These are phyloP conservation scores for Candida adriatica DNA, from an alignment of 805 yeast species.

Conservation along the genomic window DNA sequence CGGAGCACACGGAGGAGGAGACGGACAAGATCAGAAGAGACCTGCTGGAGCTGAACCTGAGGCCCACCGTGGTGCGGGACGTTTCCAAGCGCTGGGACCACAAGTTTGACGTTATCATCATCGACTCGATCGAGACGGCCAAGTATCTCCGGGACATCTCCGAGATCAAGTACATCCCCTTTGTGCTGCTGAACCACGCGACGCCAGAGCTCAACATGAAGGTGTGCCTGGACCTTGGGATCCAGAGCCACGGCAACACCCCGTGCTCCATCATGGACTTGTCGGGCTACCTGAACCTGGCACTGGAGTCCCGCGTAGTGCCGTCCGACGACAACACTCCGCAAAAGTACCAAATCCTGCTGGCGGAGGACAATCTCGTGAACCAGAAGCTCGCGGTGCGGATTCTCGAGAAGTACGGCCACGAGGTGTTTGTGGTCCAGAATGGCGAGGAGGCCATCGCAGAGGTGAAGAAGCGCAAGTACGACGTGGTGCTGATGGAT, in stretches of 20 bases:
- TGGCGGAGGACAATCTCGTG: conserved; percentile 84
- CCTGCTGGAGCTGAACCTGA: conserved; percentile 48
- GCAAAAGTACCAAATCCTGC: conserved; percentile 61
- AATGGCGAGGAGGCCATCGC: conserved; percentile 79
- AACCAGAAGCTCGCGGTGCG: conserved; percentile 84
- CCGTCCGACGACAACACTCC: conserved; percentile 77
- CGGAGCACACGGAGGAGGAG: conserved; percentile 48
- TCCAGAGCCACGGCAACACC: conserved; percentile 81
- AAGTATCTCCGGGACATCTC: conserved; percentile 59
- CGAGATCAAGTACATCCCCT: conserved; percentile 79
- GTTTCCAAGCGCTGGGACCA: too few species aligned
- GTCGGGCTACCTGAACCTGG: conserved; percentile 79
- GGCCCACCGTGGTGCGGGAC: conserved; percentile 52
- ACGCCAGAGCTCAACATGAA: conserved; percentile 75
- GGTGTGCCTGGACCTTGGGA: conserved; percentile 78
- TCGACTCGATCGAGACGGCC: conserved; percentile 74
- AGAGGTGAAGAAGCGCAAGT: conserved; percentile 57
- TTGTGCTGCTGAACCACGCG: conserved; percentile 70
- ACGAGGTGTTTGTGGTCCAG: conserved; percentile 74
- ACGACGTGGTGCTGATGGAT: conserved; percentile 84
- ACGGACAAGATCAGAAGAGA: conserved; percentile 44
- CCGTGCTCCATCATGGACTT: conserved; percentile 79
- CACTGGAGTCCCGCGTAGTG: conserved; percentile 74
- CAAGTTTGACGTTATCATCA: conserved; percentile 73
- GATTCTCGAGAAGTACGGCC: conserved; percentile 80